Base-by-base conservation (phyloP, 2,329 filamentous ascomycete species). In the Fusarium sp. region DNA sequence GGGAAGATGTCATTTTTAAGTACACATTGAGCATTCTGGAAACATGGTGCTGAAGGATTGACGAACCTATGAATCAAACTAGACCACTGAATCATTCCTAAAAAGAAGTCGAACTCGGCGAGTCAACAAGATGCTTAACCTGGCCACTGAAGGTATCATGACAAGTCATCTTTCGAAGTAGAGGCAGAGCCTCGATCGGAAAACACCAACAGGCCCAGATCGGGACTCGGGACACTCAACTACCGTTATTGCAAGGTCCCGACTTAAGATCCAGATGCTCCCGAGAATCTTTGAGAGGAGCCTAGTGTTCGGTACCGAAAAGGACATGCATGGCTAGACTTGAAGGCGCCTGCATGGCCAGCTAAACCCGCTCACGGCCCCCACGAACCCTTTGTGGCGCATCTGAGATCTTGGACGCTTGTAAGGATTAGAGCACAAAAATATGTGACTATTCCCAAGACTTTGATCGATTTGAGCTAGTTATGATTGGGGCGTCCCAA, bases 391-490 rank as follows among this genome's bases (percentile, higher is more conserved):
- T 20, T 25, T n/a, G 54, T 59, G 63, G 63, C 63, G 40, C n/a
- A 59, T 59, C 33, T 64, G 2, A 47, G 63, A 65, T 60, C 52
- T 64, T 36, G 20, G 22, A 33, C 50, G 36, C 47, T 58, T 64
- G 62, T 52, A 52, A 38, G 60, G 60, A 63, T 63, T 7, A 52
- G 60, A 63, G 45, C 60, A 54, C 47, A 14, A 33, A 60, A 54
- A 40, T 16, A 54, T 38, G 45, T 18, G 45, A 54, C 38, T 54
- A 54, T 22, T 22, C 18, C n/a, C 18, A 20, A 40, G 38, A 22
- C 35, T 42, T 29, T 56, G 14, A 33, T 56, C 22, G 22, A 56
- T n/a, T 63, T 56, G 61, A 63, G 61, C 25, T 56, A 56, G 16
- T 56, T 63, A 13, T 65, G 62, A 58, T 65, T 65, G 50, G 52